phyloP scores from a whole-genome alignment of 768 basidiomycete genomes.

The Lepiota brunneoincarnata region DNA sequence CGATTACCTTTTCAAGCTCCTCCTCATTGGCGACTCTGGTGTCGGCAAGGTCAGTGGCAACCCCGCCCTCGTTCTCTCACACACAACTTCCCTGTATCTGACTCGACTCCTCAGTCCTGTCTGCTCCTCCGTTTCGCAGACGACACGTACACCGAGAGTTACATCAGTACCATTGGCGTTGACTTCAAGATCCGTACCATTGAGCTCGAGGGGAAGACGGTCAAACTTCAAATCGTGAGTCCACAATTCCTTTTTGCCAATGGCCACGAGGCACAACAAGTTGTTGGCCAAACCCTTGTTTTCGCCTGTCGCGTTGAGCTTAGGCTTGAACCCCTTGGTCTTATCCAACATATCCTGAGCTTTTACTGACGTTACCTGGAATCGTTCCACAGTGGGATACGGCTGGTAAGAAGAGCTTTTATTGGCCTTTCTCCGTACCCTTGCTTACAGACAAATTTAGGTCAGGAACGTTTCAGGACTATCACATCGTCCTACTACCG shows the following conservation, averaged over 20 bases:
- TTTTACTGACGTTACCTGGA: background rate
- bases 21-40: conserved; percentile 94
- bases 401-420: conserved; percentile 56
- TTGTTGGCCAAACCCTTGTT: background rate
- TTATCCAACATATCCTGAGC: background rate
- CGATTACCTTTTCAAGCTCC: conserved; percentile 95
- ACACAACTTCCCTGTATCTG: conserved; percentile 19
- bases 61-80: conserved; percentile 21
- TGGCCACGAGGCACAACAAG: conserved; percentile 7
- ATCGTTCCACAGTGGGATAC: conserved; percentile 83
- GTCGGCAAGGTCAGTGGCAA: conserved; percentile 82
- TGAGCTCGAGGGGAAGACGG: conserved; percentile 96
- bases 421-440: background rate
- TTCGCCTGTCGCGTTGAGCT: background rate
- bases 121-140: conserved; percentile 90
- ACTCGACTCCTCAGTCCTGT: conserved; percentile 63
- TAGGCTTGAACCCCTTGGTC: background rate
- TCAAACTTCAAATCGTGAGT: conserved; percentile 97
- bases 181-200: conserved; percentile 99
- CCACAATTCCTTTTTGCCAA: conserved; percentile 15
- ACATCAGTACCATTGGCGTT: conserved; percentile 97
- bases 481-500: conserved; percentile 99
- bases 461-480: conserved; percentile 97
- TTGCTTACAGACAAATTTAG: conserved; percentile 31
- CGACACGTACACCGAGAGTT: conserved; percentile 96